These are phyloP conservation scores for Lactarius indigo DNA, from an alignment of 768 basidiomycete species.

Conservation along the genomic window DNA sequence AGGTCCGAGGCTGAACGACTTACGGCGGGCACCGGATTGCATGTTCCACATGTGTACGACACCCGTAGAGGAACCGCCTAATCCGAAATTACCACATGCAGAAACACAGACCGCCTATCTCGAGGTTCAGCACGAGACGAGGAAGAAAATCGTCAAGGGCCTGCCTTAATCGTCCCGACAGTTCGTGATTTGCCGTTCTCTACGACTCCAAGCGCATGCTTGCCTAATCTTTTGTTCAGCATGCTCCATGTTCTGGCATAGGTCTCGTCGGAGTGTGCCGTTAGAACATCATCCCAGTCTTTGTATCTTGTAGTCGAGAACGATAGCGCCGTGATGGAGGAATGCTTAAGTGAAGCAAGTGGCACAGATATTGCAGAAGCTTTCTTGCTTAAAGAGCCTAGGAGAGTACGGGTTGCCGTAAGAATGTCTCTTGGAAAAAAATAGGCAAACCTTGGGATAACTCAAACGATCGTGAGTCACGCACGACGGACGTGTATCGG, in stretches of 20 bases:
- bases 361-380: conserved; percentile 75
- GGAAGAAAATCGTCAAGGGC: conserved; percentile 15
- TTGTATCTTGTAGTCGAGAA: conserved; percentile 79
- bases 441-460: conserved; percentile 74
- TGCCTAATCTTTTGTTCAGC: conserved; percentile 75
- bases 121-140: background rate
- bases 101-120: conserved; percentile 79
- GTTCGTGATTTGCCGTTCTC: conserved; percentile 47
- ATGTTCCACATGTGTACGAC: conserved; percentile 92
- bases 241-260: conserved; percentile 88
- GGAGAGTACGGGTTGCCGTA: background rate
- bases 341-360: conserved; percentile 77
- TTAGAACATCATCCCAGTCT: conserved; percentile 97
- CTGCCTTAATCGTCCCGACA: conserved; percentile 71
- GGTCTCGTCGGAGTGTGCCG: conserved; percentile 81
- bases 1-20: conserved; percentile 65
- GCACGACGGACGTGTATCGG: conserved; percentile 86
- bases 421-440: background rate
- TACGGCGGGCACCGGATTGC: conserved; percentile 88
- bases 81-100: conserved; percentile 92
- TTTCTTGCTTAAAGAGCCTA: conserved; percentile 82
- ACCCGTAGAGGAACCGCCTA: conserved; percentile 79
- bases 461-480: conserved; percentile 93
- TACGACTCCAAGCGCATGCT: conserved; percentile 61
- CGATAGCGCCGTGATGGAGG: conserved; percentile 72